Evolutionary conservation across 192 early-diverging fungal genomes (phyloP).

Genomic region (Umbelopsis sp.): DNA sequence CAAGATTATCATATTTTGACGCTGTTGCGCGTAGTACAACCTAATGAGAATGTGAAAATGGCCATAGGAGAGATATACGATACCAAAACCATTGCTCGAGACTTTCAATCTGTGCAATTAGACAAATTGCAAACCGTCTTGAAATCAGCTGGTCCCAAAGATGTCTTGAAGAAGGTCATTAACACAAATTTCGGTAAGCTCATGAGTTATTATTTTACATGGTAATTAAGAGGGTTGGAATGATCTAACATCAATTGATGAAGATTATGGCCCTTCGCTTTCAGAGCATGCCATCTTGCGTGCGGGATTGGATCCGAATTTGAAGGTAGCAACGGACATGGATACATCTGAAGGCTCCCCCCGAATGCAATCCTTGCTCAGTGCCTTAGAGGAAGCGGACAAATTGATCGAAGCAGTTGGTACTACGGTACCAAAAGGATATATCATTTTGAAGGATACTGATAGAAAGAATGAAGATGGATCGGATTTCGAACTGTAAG

Average conservation of each 20-base stretch:
- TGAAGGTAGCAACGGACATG: constrained; percentile 61
- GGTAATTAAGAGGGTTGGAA: background rate
- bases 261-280: constrained; percentile 85
- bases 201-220: background rate
- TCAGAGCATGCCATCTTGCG: constrained; percentile 79
- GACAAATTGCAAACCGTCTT: constrained; percentile 59
- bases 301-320: constrained; percentile 65
- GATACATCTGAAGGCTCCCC: constrained; percentile 62
- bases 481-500: constrained; percentile 36
- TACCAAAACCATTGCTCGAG: constrained; percentile 53
- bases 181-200: constrained; percentile 56
- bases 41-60: constrained; percentile 74
- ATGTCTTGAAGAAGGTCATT: constrained; percentile 68
- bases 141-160: constrained; percentile 60
- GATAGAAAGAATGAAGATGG: constrained; percentile 44
- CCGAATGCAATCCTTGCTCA: constrained; percentile 60
- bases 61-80: constrained; percentile 87
- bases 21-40: constrained; percentile 84
- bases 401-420: constrained; percentile 61
- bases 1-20: constrained; percentile 82
- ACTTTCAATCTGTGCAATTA: constrained; percentile 57
- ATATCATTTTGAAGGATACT: constrained; percentile 58
- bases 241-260: background rate
- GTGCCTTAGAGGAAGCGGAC: constrained; percentile 74
- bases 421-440: constrained; percentile 57